Base-by-base conservation (phyloP, 371 early-diverging fungal genomes). In the Scutellospora calospora region DNA sequence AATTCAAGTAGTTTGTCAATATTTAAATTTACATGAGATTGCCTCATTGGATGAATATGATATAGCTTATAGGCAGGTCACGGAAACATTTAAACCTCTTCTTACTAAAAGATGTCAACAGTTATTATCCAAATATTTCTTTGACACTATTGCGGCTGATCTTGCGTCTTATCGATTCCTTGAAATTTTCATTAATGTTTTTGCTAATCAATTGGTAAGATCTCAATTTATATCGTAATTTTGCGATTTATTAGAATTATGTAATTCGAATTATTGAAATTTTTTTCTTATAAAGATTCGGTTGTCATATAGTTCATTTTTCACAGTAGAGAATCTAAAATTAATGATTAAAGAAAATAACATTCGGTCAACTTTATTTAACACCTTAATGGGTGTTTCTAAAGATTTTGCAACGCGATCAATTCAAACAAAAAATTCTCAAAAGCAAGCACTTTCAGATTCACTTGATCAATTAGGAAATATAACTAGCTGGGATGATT, bases 381-480 rank as follows among this genome's bases (percentile, higher is more conserved):
- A 55, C 14, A 60, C 80, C 16, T 78, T 81, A 41, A 18, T 81
- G 11, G 45, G 33, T 5, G 65, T 77, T n/a, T 80, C 60, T 38
- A 75, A 77, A 27, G 81, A 81, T 63, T 81, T 81, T 31, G 76
- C 81, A 8, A 77, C 78, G 29, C 14, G 66, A 62, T 79, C 80
- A 57, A 65, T 66, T 27, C 6, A 57, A 52, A 60, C 66, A 18
- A 77, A 52, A 52, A 18, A 22, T 11, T 79, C 77, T 18, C 79
- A 79, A 57, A 18, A 27, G 38, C 27, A 66, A 52, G 49, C 52
- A 5, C 14, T 72, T 72, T 20, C 20, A n/a, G 55, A 57, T 22
- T 20, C 35, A 41, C 31, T 11, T 12, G 45, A 14, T 22, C 49
- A 72, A 29, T 72, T 72, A 72, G 22, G 2, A 20, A 69, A 35